phyloP scores from a whole-genome alignment of 345 rosid genomes.

The Rhizophora apiculata region DNA sequence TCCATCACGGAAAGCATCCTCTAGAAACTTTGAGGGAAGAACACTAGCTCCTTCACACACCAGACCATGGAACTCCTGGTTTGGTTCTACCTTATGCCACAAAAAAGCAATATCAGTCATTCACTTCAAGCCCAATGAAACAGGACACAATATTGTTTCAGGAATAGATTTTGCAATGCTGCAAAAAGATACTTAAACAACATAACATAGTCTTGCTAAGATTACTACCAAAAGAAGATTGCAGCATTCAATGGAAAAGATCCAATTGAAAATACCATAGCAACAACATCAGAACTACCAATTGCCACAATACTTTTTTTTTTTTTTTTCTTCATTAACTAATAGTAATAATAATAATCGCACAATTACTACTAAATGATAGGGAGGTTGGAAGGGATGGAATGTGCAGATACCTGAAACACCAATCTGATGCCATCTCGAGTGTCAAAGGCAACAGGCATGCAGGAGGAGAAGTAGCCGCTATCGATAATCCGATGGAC shows the following conservation, averaged over 20 bases:
- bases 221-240: too few species aligned
- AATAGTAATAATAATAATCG: too few species aligned
- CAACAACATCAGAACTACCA: not conserved
- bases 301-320: not conserved
- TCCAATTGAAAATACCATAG: not conserved
- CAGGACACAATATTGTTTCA: slow-evolving; percentile 2
- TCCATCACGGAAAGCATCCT: slow-evolving; percentile 69
- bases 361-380: too few species aligned
- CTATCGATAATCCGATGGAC: slow-evolving; percentile 85
- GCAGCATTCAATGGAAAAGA: too few species aligned
- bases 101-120: slow-evolving; percentile 35
- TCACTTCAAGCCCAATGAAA: not conserved
- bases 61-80: slow-evolving; percentile 85
- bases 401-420: slow-evolving; percentile 58
- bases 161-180: not conserved
- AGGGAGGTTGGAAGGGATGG: too few species aligned
- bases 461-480: slow-evolving; percentile 85
- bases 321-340: too few species aligned
- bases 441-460: slow-evolving; percentile 87
- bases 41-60: slow-evolving; percentile 96
- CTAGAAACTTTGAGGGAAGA: slow-evolving; percentile 79
- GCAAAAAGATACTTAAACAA: not conserved
- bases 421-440: slow-evolving; percentile 85
- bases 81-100: slow-evolving; percentile 92
- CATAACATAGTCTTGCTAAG: too few species aligned